Evolutionary conservation across 78 protist species (phyloP).

Genomic region (Speleostelium caveatum): DNA sequence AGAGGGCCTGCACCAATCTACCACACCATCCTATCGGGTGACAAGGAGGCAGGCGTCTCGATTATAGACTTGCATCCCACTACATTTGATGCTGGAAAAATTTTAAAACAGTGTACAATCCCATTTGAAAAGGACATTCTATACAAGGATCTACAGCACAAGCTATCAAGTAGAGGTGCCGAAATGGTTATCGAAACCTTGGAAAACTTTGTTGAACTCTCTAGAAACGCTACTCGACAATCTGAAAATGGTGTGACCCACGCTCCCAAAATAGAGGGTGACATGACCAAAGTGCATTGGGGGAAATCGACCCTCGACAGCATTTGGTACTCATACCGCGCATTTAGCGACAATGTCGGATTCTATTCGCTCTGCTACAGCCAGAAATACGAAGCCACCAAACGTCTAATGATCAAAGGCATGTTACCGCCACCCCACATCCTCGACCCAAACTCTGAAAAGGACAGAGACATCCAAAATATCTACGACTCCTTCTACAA

Average conservation of each 20-base stretch:
- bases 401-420: background rate
- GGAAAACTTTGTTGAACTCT: background rate
- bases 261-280: conserved; percentile 31
- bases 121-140: background rate
- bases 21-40: conserved; percentile 67
- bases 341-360: conserved; percentile 52
- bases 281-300: conserved; percentile 30
- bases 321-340: conserved; percentile 47
- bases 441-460: background rate
- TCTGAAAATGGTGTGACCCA: conserved; percentile 10
- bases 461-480: background rate
- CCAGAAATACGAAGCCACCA: conserved; percentile 17
- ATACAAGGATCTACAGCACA: conserved; percentile 7
- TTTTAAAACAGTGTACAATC: conserved; percentile 33
- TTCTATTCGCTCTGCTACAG: background rate
- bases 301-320: background rate
- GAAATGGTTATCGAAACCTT: background rate
- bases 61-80: conserved; percentile 65
- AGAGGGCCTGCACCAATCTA: conserved; percentile 88
- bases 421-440: conserved; percentile 13
- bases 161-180: background rate
- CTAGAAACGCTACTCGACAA: conserved; percentile 12
- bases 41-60: conserved; percentile 75
- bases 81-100: conserved; percentile 72
- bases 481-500: background rate